A percentile compares a stretch with the other conserved stretches of the same genome.
Conservation (phyloP, 805 yeast species). For the Suhomyces sp. region DNA sequence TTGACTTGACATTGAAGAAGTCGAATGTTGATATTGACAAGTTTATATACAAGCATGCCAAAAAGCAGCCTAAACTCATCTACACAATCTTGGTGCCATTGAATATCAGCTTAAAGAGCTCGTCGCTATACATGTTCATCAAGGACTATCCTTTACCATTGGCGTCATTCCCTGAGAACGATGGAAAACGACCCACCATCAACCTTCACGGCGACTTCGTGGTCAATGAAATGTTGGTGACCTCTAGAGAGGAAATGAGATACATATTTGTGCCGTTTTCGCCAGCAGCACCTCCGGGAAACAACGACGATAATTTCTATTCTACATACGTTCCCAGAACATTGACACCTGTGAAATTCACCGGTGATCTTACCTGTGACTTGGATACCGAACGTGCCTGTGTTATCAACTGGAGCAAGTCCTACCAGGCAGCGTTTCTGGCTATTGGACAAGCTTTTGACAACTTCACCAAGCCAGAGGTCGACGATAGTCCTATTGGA, state of each 20-base stretch:
- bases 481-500: conserved; percentile 45
- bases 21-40: conserved; percentile 36
- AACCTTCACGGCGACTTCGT: conserved; percentile 46
- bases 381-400: conserved; percentile 49
- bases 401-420: conserved; percentile 60
- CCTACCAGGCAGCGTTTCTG: conserved; percentile 58
- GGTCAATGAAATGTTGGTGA: conserved; percentile 54
- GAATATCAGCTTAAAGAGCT: conserved; percentile 43
- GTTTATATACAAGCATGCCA: conserved; percentile 33
- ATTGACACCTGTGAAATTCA: conserved; percentile 58
- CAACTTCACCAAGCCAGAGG: conserved; percentile 44
- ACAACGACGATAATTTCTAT: conserved; percentile 47
- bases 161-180: conserved; percentile 44
- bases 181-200: conserved; percentile 26
- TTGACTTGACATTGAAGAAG: conserved; percentile 28
- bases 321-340: conserved; percentile 60
- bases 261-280: conserved; percentile 57
- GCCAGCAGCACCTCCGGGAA: conserved; percentile 43
- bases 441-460: conserved; percentile 45
- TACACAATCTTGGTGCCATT: conserved; percentile 58
- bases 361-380: conserved; percentile 46
- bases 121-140: conserved; percentile 42
- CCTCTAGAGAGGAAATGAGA: conserved; percentile 43
- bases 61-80: conserved; percentile 51
- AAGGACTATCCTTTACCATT: conserved; percentile 60